A percentile compares a stretch with the other conserved stretches of the same genome.
phyloP scores from a whole-genome alignment of 1,139 yeast species.

The Kodamaea plutei region DNA sequence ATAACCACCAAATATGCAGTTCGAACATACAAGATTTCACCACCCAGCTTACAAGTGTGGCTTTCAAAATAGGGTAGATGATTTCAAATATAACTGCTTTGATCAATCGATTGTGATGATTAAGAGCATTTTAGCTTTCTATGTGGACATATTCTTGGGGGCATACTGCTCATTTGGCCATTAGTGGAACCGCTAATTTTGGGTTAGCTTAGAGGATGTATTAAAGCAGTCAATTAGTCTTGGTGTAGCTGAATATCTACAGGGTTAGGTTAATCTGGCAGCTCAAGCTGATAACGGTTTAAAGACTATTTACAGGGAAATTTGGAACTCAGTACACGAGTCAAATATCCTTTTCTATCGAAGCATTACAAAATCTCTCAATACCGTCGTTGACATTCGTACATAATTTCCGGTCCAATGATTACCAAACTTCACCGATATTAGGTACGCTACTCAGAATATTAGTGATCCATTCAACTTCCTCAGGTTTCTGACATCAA shows the following conservation, averaged over 20 bases:
- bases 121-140: constrained; percentile 58
- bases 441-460: constrained; percentile 12
- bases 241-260: constrained; percentile 53
- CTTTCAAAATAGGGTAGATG: constrained; percentile 15
- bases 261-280: constrained; percentile 56
- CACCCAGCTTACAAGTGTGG: constrained; percentile 45
- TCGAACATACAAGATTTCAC: constrained; percentile 47
- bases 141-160: constrained; percentile 71
- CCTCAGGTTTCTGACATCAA: constrained; percentile 6
- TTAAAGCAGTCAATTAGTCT: constrained; percentile 52
- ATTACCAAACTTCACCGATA: constrained; percentile 11
- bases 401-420: constrained; percentile 10
- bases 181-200: constrained; percentile 67
- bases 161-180: constrained; percentile 78
- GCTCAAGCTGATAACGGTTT: constrained; percentile 43
- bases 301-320: constrained; percentile 50
- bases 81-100: constrained; percentile 10
- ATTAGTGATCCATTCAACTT: constrained; percentile 13
- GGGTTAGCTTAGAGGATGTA: constrained; percentile 66
- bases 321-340: constrained; percentile 17
- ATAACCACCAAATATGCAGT: constrained; percentile 30
- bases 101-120: constrained; percentile 48
- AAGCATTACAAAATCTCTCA: constrained; percentile 49
- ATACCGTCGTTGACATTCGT: constrained; percentile 44
- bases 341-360: constrained; percentile 57